Percentiles rank a stretch among this genome's conserved stretches.
Evolutionary conservation across 192 early-diverging fungal species (phyloP).

Genomic region (Coemansia reversa): DNA sequence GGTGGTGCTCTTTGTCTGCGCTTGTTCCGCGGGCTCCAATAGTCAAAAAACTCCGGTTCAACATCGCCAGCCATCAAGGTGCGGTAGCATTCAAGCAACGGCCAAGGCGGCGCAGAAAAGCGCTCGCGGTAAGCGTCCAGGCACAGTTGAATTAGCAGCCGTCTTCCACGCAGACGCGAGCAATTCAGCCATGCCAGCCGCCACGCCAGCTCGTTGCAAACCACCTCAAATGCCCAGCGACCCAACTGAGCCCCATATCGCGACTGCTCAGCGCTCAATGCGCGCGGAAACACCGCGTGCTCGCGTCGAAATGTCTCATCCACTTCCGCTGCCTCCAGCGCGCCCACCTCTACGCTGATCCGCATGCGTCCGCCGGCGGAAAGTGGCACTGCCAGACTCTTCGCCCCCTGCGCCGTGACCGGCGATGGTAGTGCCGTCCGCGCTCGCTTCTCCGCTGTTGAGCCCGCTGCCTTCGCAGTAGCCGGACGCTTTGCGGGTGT

Average conservation of each 20-base stretch:
- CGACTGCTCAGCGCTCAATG: constrained; percentile 25
- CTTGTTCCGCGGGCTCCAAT: constrained; percentile 33
- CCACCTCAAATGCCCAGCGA: constrained; percentile 79
- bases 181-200: constrained; percentile 76
- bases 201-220: constrained; percentile 85
- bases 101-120: constrained; percentile 47
- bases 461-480: neutral
- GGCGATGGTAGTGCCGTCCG: constrained; percentile 1
- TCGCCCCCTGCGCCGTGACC: constrained; percentile 28
- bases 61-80: constrained; percentile 26
- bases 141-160: constrained; percentile 49
- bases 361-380: constrained; percentile 24
- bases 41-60: constrained; percentile 30
- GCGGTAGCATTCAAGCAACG: constrained; percentile 21
- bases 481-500: neutral
- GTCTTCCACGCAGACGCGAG: constrained; percentile 29
- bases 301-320: constrained; percentile 28
- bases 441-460: neutral
- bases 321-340: constrained; percentile 12
- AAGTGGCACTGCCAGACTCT: constrained; percentile 22
- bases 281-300: constrained; percentile 52
- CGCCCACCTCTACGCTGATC: constrained; percentile 35
- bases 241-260: constrained; percentile 37
- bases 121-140: constrained; percentile 46
- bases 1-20: neutral